Base-by-base conservation (phyloP, 441 rosid species). In the Melastoma candidum region DNA sequence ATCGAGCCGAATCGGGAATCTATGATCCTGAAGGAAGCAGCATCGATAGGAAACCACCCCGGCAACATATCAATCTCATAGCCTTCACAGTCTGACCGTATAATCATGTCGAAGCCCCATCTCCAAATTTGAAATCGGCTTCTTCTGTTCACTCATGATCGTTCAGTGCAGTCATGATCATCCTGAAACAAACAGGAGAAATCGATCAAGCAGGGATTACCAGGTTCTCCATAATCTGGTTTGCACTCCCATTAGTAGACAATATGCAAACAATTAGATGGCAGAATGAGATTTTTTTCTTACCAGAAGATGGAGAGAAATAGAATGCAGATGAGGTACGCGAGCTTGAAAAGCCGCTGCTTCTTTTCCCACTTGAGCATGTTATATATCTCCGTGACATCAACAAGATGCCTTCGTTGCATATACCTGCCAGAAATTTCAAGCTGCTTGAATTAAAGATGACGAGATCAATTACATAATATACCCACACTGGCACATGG, bases 321-420 rank as follows among this genome's bases (percentile, higher is more conserved):
- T 57, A 93, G 90, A 53, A 82, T 79, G 60, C 73, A 47, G 46
- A 86, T 66, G 49, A 86, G 68, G 71, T 88, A 93, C 53, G 69
- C 86, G 26, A 93, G 86, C 60, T 84, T 93, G 80, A 82, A 86
- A 46, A 93, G 82, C 24, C 98, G 80, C 54, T 68, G 77, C 78
- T 85, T 82, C 92, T 88, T 88, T 71, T 92, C 22, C 22, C 22
- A 17, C 22, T 17, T 17, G 22, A 17, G 22, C 22, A 17, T 17
- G 22, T 17, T 17, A 74, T 88, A 88, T 62, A 92, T 88, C 85
- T 92, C 95, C 1, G 98, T 92, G 50, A 92, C 98, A 49, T 92
- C 97, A 59, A 86, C 54, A 63, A 88, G 70, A 66, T 88, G 97
- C 41, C 74, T 74, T 63, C 58, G 61, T 47, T 32, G 70, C 17